Evolutionary conservation across 305 asterid genomes (phyloP).

Genomic region (Plantago coronopus): DNA sequence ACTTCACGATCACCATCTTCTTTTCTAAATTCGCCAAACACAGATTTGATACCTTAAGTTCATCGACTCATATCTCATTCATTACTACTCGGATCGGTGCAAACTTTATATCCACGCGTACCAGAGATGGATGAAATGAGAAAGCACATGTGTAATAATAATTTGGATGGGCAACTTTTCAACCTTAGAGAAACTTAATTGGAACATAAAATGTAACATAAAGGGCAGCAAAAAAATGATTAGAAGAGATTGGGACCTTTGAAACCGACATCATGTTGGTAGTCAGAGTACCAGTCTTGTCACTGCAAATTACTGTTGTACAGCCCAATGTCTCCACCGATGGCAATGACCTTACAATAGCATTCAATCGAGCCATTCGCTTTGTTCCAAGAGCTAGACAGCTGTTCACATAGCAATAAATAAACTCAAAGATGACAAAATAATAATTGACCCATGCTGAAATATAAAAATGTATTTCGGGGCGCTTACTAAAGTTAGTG

Average conservation of each 20-base stretch:
- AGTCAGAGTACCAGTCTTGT: slow-evolving; percentile 98
- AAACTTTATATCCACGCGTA: no score
- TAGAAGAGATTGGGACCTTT: slow-evolving; percentile 49
- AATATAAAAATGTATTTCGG: neutral
- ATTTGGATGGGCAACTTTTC: neutral
- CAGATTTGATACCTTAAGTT: no score
- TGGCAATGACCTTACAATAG: slow-evolving; percentile 96
- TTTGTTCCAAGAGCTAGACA: slow-evolving; percentile 99
- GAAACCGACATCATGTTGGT: slow-evolving; percentile 99
- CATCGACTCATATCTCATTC: no score
- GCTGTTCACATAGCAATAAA: slow-evolving; percentile 37
- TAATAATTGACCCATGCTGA: neutral
- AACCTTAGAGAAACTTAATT: neutral
- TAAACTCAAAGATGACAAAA: slow-evolving; percentile 13
- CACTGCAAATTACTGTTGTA: slow-evolving; percentile 99
- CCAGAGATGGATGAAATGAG: no score
- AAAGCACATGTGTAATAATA: no score
- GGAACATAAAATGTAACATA: slow-evolving; percentile 8
- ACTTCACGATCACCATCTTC: no score
- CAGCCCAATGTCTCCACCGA: slow-evolving; percentile 99
- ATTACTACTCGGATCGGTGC: no score
- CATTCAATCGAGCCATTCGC: slow-evolving; percentile 99
- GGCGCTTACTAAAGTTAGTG: neutral
- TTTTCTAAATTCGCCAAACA: no score
- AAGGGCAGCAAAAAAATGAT: slow-evolving; percentile 8